phyloP scores from a whole-genome alignment of 805 yeast genomes.

The Kodamaea kaohsiungensis region DNA sequence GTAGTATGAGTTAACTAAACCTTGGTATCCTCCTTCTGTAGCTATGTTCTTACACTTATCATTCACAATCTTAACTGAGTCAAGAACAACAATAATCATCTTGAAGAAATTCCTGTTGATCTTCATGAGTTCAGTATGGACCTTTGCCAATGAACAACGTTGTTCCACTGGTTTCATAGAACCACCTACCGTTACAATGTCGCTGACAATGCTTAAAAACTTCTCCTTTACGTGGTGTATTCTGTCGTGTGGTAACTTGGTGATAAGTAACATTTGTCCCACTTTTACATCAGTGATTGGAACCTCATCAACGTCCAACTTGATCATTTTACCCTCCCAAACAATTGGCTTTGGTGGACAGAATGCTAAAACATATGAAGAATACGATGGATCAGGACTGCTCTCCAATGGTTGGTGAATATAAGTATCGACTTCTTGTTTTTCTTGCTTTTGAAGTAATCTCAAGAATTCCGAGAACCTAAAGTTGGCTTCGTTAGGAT shows the following conservation, averaged over 20 bases:
- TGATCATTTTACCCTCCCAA: conserved; percentile 83
- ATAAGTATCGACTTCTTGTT: conserved; percentile 8
- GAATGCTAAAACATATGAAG: conserved; percentile 69
- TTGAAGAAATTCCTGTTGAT: conserved; percentile 67
- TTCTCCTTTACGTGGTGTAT: conserved; percentile 56
- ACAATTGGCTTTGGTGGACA: conserved; percentile 82
- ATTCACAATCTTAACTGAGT: conserved; percentile 52
- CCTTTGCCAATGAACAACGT: conserved; percentile 68
- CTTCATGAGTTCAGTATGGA: conserved; percentile 69
- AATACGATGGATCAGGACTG: conserved; percentile 33
- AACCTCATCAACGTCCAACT: conserved; percentile 47
- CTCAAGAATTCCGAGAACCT: conserved; percentile 30
- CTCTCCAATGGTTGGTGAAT: conserved; percentile 12
- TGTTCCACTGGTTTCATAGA: conserved; percentile 51
- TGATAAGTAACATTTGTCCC: conserved; percentile 66
- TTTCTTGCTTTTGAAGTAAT: conserved; percentile 12
- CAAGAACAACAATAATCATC: conserved; percentile 65
- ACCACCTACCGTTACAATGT: conserved; percentile 44
- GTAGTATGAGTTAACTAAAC: conserved; percentile 70
- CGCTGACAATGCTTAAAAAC: conserved; percentile 59
- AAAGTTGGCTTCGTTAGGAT: conserved; percentile 24
- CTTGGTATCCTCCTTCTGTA: conserved; percentile 63
- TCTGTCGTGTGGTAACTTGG: conserved; percentile 64
- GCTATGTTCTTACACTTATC: conserved; percentile 55
- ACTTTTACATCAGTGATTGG: conserved; percentile 60